These are phyloP conservation scores for Nicotiana attenuata DNA, from an alignment of 257 asterid species.

Conservation along the genomic window DNA sequence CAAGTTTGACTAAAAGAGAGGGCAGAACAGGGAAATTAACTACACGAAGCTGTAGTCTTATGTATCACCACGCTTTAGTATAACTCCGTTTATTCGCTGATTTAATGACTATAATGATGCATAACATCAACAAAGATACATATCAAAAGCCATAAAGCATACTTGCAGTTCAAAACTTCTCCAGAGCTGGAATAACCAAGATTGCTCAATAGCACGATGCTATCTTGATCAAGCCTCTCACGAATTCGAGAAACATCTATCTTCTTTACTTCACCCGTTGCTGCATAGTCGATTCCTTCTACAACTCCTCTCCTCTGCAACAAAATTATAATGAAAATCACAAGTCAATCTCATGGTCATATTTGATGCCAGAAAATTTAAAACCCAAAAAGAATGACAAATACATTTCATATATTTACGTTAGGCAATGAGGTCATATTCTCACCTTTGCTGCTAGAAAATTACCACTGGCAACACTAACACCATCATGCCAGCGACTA, in stretches of 20 bases:
- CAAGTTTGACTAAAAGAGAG: neutral
- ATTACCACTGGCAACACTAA: conserved; percentile 68
- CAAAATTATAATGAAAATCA: conserved; percentile 16
- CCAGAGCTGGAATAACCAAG: conserved; percentile 97
- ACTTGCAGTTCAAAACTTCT: conserved; percentile 94
- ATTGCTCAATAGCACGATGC: conserved; percentile 69
- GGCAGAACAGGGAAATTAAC: neutral
- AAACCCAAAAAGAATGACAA: conserved; percentile 19
- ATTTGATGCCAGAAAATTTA: neutral
- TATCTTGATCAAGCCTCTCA: conserved; percentile 66
- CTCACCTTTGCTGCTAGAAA: conserved; percentile 73
- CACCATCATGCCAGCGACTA: conserved; percentile 56
- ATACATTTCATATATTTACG: conserved; percentile 5
- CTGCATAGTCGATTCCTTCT: conserved; percentile 52
- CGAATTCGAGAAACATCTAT: conserved; percentile 61
- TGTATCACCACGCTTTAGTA: neutral
- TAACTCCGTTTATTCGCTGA: neutral
- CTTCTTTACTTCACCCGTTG: conserved; percentile 78
- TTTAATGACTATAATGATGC: conserved; percentile 9
- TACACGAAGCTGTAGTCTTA: neutral
- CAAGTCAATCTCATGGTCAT: neutral
- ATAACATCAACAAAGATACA: conserved; percentile 48
- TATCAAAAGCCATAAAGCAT: conserved; percentile 51
- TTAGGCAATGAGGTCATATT: neutral
- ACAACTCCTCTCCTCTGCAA: conserved; percentile 67